Conservation (phyloP, 2,329 filamentous ascomycete species). For the Fusarium sp. region DNA sequence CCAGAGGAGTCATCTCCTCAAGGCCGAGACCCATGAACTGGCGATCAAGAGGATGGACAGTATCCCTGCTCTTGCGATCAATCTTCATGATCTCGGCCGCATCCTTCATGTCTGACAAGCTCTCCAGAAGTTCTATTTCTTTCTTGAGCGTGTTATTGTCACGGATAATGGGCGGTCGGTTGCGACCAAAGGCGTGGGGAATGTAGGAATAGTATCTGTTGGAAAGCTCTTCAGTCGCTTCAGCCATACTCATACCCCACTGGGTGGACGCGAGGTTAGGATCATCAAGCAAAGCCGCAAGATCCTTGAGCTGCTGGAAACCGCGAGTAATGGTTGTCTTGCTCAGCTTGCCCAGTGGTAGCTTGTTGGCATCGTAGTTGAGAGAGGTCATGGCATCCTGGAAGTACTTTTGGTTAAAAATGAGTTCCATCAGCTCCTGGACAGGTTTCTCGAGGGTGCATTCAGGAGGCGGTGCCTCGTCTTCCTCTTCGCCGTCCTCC, state of each 20-base stretch:
- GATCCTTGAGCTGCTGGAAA: constrained; percentile 82
- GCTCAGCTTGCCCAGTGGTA: constrained; percentile 88
- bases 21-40: constrained; percentile 81
- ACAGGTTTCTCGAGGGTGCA: constrained; percentile 73
- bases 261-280: constrained; percentile 61
- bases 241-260: constrained; percentile 57
- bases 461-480: constrained; percentile 57
- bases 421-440: constrained; percentile 81
- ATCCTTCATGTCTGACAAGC: constrained; percentile 87
- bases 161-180: constrained; percentile 78
- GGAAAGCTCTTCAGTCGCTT: constrained; percentile 74
- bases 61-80: constrained; percentile 64
- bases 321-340: constrained; percentile 82
- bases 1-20: constrained; percentile 82
- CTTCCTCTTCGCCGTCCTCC: constrained; percentile 55
- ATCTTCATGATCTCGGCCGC: constrained; percentile 83
- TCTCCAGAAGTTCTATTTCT: constrained; percentile 86
- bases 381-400: constrained; percentile 74
- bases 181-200: constrained; percentile 84
- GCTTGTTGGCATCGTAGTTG: constrained; percentile 81
- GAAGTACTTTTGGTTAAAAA: constrained; percentile 86
- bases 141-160: constrained; percentile 73
- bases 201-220: constrained; percentile 87
- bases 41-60: constrained; percentile 77
- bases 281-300: constrained; percentile 77